Base-by-base conservation (phyloP, 306 rosid genomes). In the Cyclanthera cordifolia region DNA sequence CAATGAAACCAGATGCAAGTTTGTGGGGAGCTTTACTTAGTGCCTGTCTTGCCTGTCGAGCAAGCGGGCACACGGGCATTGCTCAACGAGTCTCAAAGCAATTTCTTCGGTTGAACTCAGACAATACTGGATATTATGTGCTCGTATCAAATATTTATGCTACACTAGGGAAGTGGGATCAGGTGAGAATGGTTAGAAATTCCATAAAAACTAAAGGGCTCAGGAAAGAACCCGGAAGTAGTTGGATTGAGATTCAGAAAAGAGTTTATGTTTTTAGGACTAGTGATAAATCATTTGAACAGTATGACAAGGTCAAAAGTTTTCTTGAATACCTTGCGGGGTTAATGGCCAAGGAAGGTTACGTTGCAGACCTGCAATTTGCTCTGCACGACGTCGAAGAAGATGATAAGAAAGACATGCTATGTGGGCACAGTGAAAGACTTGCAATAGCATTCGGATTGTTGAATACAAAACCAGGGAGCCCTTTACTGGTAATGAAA, bases 11-110 rank as follows among this genome's bases (percentile, higher is more conserved):
- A n/a, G 90, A 78, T 52, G 73, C 71, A 23, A 83, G 78, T 76
- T 76, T 79, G 53, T 84, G 88, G 82, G 81, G 81, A 55, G 81
- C 85, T 21, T 78, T 89, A 72, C 90, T 86, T 51, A 83, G 88
- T 79, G 88, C 93, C 67, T 89, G 87, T 58, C 77, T 86, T 79
- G 88, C 93, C 67, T 89, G 87, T 58, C 77, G 83, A 76, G 81
- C 78, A 68, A 83, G 76, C 20, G 85, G 87, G 53, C 79, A 81
- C 70, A 68, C 69, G 30, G 73, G 78, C 56, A 74, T 84, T 13
- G 88, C 85, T 25, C 80, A 82, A 83, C 71, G 82, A 69, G 79
- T 73, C 30, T 73, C 83, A 50, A 55, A 25, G 21, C 72, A 73
- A 73, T 78, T 86, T 71, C 70, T 78, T 54, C 71, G 81, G 6